phyloP scores from a whole-genome alignment of 768 basidiomycete species.

The Clitopilus hobsonii region DNA sequence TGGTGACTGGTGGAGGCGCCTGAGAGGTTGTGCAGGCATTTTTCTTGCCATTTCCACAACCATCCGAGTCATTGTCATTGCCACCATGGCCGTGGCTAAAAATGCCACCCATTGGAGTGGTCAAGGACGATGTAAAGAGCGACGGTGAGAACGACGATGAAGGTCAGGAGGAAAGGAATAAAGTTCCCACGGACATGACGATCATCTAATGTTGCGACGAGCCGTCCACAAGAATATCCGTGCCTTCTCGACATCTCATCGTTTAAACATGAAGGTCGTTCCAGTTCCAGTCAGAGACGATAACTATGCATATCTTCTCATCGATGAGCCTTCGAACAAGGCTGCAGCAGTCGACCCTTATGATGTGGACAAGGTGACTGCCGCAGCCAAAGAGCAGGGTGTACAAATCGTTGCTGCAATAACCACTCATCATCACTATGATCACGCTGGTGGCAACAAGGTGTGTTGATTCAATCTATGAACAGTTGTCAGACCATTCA shows the following conservation, averaged over 20 bases:
- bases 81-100: conserved; percentile 1
- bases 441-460: conserved; percentile 87
- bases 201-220: conserved; percentile 8
- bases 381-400: conserved; percentile 53
- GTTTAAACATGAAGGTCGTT: conserved; percentile 60
- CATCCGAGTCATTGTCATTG: neutral
- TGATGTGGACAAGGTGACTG: conserved; percentile 65
- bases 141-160: neutral
- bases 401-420: conserved; percentile 69
- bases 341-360: conserved; percentile 82
- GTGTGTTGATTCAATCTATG: conserved; percentile 29
- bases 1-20: neutral
- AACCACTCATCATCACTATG: conserved; percentile 91
- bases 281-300: conserved; percentile 77
- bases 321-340: conserved; percentile 60
- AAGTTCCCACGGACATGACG: conserved; percentile 5
- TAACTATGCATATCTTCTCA: conserved; percentile 82
- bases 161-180: neutral
- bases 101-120: neutral
- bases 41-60: neutral
- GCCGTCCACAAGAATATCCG: conserved; percentile 6
- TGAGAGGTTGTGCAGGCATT: neutral
- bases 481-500: neutral
- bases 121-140: neutral
- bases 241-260: conserved; percentile 14